phyloP scores from a whole-genome alignment of 2,329 filamentous ascomycete genomes.

The Aspergillus sp. region DNA sequence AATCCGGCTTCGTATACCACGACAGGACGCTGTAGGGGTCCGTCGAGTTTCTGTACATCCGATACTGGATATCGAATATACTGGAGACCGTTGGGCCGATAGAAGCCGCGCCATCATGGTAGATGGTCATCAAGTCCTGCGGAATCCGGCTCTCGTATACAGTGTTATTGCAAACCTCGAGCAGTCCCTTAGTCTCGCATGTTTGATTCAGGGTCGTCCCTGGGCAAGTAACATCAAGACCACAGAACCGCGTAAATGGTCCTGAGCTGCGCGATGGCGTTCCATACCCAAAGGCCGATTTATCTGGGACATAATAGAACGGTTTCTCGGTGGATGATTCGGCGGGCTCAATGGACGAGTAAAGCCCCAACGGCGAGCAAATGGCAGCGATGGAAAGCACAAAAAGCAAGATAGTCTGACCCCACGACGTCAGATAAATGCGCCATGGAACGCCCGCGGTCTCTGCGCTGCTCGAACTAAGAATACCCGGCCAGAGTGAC shows the following conservation, averaged over 20 bases:
- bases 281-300: slow-evolving; percentile 39
- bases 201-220: not conserved
- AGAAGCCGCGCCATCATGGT: slow-evolving; percentile 35
- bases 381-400: slow-evolving; percentile 45
- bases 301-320: slow-evolving; percentile 43
- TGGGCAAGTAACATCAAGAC: slow-evolving; percentile 16
- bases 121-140: slow-evolving; percentile 33
- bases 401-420: slow-evolving; percentile 13
- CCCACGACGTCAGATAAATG: not conserved
- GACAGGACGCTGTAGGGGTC: slow-evolving; percentile 14
- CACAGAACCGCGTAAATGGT: slow-evolving; percentile 23
- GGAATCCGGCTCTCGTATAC: slow-evolving; percentile 38
- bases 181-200: not conserved
- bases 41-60: not conserved
- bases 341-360: slow-evolving; percentile 36
- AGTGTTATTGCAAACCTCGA: slow-evolving; percentile 10
- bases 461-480: slow-evolving; percentile 39
- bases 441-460: slow-evolving; percentile 30
- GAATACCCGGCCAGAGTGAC: slow-evolving; percentile 45
- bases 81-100: slow-evolving; percentile 37
- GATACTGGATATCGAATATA: slow-evolving; percentile 46
- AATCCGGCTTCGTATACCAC: slow-evolving; percentile 21
- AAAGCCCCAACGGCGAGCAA: slow-evolving; percentile 49
- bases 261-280: slow-evolving; percentile 38
- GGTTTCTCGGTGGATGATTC: slow-evolving; percentile 11